phyloP scores from a whole-genome alignment of 352 stramenopile genomes.

The Bremia lactucae region DNA sequence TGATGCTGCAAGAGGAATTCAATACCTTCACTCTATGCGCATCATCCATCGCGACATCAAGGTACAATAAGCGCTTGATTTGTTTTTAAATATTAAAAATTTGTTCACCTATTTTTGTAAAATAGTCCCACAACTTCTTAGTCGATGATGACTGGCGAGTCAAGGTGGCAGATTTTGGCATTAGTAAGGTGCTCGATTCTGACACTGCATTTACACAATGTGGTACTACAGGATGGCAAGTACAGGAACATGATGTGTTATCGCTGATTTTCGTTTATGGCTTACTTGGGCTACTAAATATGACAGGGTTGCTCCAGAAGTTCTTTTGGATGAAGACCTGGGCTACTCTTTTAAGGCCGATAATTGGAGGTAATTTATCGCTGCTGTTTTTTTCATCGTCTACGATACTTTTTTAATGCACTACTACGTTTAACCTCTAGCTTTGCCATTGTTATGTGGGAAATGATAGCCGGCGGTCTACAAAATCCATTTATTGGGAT shows the following conservation, averaged over 20 bases:
- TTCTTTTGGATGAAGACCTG: slow-evolving; percentile 79
- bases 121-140: slow-evolving; percentile 83
- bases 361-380: slow-evolving; percentile 67
- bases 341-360: slow-evolving; percentile 85
- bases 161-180: slow-evolving; percentile 84
- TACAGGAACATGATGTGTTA: not conserved
- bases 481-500: slow-evolving; percentile 85
- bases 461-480: slow-evolving; percentile 74
- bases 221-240: slow-evolving; percentile 78
- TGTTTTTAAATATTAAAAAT: not conserved
- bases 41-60: slow-evolving; percentile 88
- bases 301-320: slow-evolving; percentile 79
- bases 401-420: not conserved
- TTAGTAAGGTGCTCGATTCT: slow-evolving; percentile 82
- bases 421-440: slow-evolving; percentile 15
- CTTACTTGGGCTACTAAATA: not conserved
- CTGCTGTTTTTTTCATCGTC: not conserved
- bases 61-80: slow-evolving; percentile 20
- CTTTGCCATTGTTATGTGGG: slow-evolving; percentile 87
- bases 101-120: not conserved
- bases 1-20: slow-evolving; percentile 77
- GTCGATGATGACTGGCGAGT: slow-evolving; percentile 85
- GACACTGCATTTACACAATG: slow-evolving; percentile 82
- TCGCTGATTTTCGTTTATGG: not conserved
- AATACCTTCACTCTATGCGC: slow-evolving; percentile 79